Evolutionary conservation across 345 rosid genomes (phyloP), one percentile per base, ranked within the genome.

Genomic region (Adansonia digitata): DNA sequence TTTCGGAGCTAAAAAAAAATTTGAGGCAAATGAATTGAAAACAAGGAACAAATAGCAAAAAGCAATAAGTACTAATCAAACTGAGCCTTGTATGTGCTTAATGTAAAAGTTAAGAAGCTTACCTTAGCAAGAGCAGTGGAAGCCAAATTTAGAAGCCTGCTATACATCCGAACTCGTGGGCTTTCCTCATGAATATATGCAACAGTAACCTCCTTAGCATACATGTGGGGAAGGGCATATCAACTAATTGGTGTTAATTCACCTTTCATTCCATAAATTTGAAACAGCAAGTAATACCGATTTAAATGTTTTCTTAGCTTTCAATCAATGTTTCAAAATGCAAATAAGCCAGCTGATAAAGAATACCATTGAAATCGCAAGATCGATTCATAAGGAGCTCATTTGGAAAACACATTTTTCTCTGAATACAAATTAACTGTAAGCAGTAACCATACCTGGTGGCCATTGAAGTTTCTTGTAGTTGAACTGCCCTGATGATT

Each of bases 101-200:
- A 24, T 10, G n/a, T 27, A 22, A 26, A 74, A 79, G 34, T 56
- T 67, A 8, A 61, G 48, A 74, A 78, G 69, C 85, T 68, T 79
- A 92, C 98, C 94, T 89, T 85, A 66, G 82, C 68, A n/a, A 92
- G 96, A 7, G 90, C 83, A 82, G 55, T 75, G 1, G 93, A 88
- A 79, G 98, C 97, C 80, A 90, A 73, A 79, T 81, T 84, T 40
- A 91, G 79, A 76, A 94, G 93, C 74, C 83, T 85, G 74, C 84
- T 81, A 69, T 92, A 89, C 94, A 94, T 94, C 86, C 78, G 77
- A 45, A 92, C 84, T 0, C 82, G 84, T 63, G 76, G 80, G 67
- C 80, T 77, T 51, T 76, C 90, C 76, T 82, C 84, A 20, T 42
- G 75, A 17, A 5, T 27, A 5, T 72, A 31, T 29, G 72, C 60